Evolutionary conservation across 768 basidiomycete genomes (phyloP).

Genomic region (Psilocybe subaeruginosa): DNA sequence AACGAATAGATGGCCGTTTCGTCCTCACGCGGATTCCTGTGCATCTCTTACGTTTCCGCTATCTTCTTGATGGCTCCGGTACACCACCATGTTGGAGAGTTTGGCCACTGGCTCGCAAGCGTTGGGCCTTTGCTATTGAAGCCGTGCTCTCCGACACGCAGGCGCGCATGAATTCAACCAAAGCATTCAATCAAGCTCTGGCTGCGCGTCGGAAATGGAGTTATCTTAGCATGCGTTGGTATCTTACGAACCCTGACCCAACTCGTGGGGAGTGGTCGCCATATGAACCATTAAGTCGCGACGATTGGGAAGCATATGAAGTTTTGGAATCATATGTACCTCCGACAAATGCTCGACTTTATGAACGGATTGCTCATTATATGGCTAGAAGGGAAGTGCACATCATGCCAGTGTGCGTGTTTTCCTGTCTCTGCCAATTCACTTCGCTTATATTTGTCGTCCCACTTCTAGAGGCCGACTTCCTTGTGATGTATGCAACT

Average conservation of each 20-base stretch:
- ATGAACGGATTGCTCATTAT: conserved; percentile 8
- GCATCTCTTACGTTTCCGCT: conserved; percentile 11
- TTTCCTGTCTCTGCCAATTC: neutral
- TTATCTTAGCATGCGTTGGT: neutral
- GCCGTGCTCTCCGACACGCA: conserved; percentile 7
- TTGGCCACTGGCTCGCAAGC: conserved; percentile 9
- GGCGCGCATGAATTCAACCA: conserved; percentile 1
- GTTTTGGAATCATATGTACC: conserved; percentile 1
- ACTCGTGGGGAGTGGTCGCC: neutral
- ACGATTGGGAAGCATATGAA: conserved; percentile 8
- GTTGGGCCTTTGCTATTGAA: conserved; percentile 19
- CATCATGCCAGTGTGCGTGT: neutral
- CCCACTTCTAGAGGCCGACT: neutral
- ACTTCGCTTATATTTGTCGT: neutral
- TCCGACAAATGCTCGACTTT: conserved; percentile 4
- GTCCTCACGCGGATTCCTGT: conserved; percentile 10
- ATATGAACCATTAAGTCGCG: neutral
- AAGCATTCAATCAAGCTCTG: neutral
- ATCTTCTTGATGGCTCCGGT: conserved; percentile 10
- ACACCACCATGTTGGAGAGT: conserved; percentile 5
- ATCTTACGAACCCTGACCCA: neutral
- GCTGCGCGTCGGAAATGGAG: conserved; percentile 13
- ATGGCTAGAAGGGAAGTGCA: conserved; percentile 4
- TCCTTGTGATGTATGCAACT: conserved; percentile 14
- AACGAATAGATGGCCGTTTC: conserved; percentile 4